Base-by-base conservation (phyloP, 1,139 yeast species). In the Saccharomyces hybrid region DNA sequence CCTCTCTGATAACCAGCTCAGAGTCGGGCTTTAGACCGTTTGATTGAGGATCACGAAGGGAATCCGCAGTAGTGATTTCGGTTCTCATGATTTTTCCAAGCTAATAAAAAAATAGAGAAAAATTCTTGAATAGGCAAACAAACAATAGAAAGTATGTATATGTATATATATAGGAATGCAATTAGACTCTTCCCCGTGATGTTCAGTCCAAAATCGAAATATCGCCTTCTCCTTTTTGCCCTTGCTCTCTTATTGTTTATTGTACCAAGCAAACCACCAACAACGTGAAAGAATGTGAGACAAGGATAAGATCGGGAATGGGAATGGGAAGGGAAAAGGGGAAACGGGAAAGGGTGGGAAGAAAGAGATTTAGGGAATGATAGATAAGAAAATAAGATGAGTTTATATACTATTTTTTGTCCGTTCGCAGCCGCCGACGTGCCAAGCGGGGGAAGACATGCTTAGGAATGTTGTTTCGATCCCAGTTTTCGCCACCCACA, bases 1-100 rank as follows among this genome's bases (percentile, higher is more conserved):
- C 62, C 42, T 62, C 65, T 19, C 60, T 57, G 16, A 60, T 56
- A 38, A 61, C 62, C 14, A 60, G 50, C 31, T 62, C 62, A 38
- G 59, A 27, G 27, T 28, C 50, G 31, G 44, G 6, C 14, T 48
- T 48, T 6, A 31, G 29, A 12, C 47, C 52, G 6, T 49, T 47
- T 28, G 49, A 26, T 14, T 24, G 31, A 32, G 28, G 34, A 38
- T 38, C 44, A 38, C 44, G 44, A 38, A 38, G 44, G 44, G 44
- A 38, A 38, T 38, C 44, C 44, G 44, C 44, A 9, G 44, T 38
- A 24, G 24, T 38, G 44, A 38, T 38, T 16, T 38, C 44, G 9
- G 44, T 38, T 38, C 19, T 38, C 44, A 38, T 38, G 7, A 19
- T 38, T 38, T 38, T 24, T 9, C 14, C 44, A 38, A 38, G 44